These are phyloP conservation scores for Curvularia hawaiiensis DNA, from an alignment of 2,329 filamentous ascomycete genomes.

Conservation along the genomic window DNA sequence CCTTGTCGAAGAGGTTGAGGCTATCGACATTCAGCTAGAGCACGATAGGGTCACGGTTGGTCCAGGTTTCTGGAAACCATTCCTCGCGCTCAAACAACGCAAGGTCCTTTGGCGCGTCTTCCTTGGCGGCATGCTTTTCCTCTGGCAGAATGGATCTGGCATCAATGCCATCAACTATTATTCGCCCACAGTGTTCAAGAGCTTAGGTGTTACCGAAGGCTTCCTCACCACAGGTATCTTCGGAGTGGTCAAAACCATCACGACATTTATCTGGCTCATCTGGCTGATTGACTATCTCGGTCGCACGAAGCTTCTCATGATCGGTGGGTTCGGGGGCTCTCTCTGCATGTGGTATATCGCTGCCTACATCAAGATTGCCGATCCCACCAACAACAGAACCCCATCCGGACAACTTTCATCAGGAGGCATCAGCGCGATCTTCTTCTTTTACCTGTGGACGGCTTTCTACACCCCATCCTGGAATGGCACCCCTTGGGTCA, in stretches of 20 bases:
- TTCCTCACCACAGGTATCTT: slow-evolving; percentile 67
- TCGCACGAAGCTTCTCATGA: slow-evolving; percentile 66
- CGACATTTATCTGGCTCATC: slow-evolving; percentile 72
- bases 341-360: slow-evolving; percentile 69
- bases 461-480: slow-evolving; percentile 72
- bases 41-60: slow-evolving; percentile 67
- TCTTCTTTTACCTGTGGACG: slow-evolving; percentile 78
- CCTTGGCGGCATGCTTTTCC: slow-evolving; percentile 75
- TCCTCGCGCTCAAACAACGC: slow-evolving; percentile 40
- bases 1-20: slow-evolving; percentile 74
- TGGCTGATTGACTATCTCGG: slow-evolving; percentile 70
- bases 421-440: slow-evolving; percentile 65
- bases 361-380: slow-evolving; percentile 61
- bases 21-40: slow-evolving; percentile 72
- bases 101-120: slow-evolving; percentile 73
- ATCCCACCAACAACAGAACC: slow-evolving; percentile 45
- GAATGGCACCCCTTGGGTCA: slow-evolving; percentile 78
- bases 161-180: slow-evolving; percentile 81
- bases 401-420: slow-evolving; percentile 40
- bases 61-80: slow-evolving; percentile 70
- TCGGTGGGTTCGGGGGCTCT: slow-evolving; percentile 65
- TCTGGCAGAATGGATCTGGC: slow-evolving; percentile 78
- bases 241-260: slow-evolving; percentile 59
- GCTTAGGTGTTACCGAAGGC: slow-evolving; percentile 65
- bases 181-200: slow-evolving; percentile 71